These are phyloP conservation scores for Pestalotiopsis sp. DNA, from an alignment of 2,329 filamentous ascomycete species.

Conservation along the genomic window DNA sequence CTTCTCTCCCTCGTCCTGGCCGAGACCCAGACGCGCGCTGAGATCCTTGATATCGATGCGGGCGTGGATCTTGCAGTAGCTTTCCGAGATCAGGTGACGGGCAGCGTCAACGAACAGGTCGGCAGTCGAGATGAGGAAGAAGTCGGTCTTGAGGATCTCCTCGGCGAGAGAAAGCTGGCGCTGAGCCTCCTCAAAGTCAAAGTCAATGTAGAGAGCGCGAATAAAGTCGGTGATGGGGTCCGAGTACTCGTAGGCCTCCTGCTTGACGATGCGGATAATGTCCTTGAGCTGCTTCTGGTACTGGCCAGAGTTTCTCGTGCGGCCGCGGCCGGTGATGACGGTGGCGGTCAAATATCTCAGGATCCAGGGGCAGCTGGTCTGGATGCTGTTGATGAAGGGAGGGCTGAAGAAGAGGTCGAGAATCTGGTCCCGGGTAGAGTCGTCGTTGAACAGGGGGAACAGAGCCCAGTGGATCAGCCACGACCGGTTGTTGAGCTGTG, in stretches of 20 bases:
- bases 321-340: slow-evolving; percentile 89
- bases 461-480: slow-evolving; percentile 98
- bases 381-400: slow-evolving; percentile 98
- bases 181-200: slow-evolving; percentile 96
- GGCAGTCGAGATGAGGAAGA: slow-evolving; percentile 85
- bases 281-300: slow-evolving; percentile 99
- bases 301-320: slow-evolving; percentile 75
- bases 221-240: slow-evolving; percentile 97
- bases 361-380: slow-evolving; percentile 96
- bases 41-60: slow-evolving; percentile 98
- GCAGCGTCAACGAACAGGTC: slow-evolving; percentile 93
- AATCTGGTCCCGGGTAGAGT: slow-evolving; percentile 83
- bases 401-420: slow-evolving; percentile 97
- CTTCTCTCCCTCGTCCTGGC: slow-evolving; percentile 96
- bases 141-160: slow-evolving; percentile 87
- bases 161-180: slow-evolving; percentile 84
- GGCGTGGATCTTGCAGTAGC: slow-evolving; percentile 99
- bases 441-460: slow-evolving; percentile 98
- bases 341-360: slow-evolving; percentile 90
- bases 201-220: slow-evolving; percentile 91
- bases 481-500: slow-evolving; percentile 92
- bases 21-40: slow-evolving; percentile 85
- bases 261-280: slow-evolving; percentile 88
- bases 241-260: slow-evolving; percentile 96
- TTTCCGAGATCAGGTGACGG: slow-evolving; percentile 95